phyloP scores from a whole-genome alignment of 768 basidiomycete species.

The Hygrocybe punicea region DNA sequence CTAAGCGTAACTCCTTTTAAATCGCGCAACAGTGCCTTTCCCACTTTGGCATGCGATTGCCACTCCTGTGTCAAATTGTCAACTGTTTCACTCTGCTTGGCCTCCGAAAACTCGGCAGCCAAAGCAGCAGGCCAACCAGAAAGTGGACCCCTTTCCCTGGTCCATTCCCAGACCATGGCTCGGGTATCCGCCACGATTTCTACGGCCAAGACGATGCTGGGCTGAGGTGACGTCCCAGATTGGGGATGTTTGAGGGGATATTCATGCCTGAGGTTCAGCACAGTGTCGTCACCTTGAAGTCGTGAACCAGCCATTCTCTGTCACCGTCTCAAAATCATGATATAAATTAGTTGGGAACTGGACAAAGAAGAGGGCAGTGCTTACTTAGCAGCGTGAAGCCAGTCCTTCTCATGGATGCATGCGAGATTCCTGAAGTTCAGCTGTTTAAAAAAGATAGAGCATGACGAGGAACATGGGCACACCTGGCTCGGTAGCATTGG shows the following conservation, averaged over 20 bases:
- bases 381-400: neutral
- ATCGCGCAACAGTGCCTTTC: neutral
- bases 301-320: neutral
- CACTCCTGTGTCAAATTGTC: neutral
- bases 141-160: neutral
- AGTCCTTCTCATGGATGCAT: neutral
- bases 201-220: neutral
- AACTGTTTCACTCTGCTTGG: neutral
- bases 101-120: neutral
- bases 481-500: slow-evolving; percentile 2
- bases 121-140: neutral
- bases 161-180: slow-evolving; percentile 2
- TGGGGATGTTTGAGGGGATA: neutral
- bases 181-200: neutral
- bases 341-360: neutral
- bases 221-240: neutral
- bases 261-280: neutral
- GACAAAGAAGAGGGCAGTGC: neutral
- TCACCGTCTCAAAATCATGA: neutral
- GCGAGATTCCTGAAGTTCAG: neutral
- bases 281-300: neutral
- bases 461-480: neutral
- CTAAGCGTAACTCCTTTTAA: neutral
- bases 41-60: neutral
- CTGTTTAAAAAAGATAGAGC: neutral